Conservation (phyloP, 2,329 filamentous ascomycete species). For the Rosellinia necatrix region DNA sequence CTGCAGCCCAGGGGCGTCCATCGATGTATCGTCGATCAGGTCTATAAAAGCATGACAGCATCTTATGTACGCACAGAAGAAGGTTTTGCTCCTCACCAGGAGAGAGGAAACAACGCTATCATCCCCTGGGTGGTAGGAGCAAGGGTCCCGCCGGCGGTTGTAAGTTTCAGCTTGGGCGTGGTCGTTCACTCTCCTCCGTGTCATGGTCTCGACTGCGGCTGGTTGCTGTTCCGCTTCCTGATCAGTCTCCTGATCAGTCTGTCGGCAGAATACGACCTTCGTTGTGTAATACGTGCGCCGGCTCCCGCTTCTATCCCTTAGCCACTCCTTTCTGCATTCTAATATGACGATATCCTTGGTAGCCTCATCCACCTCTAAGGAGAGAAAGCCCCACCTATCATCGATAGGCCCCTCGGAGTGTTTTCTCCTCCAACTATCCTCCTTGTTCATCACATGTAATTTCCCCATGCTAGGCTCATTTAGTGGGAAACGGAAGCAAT, state of each 20-base stretch:
- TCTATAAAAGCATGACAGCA: constrained; percentile 62
- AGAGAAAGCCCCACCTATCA: constrained; percentile 72
- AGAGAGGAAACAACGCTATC: constrained; percentile 46
- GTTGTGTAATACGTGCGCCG: constrained; percentile 69
- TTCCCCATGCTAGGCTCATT: constrained; percentile 45
- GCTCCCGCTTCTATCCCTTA: constrained; percentile 55
- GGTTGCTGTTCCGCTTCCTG: no score
- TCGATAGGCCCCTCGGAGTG: constrained; percentile 74
- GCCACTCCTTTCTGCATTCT: constrained; percentile 73
- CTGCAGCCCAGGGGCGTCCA: constrained; percentile 40
- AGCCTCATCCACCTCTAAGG: constrained; percentile 62
- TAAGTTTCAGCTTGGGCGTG: no score
- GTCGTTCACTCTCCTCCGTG: constrained; percentile 41
- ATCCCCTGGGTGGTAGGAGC: constrained; percentile 58
- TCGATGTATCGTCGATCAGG: constrained; percentile 56
- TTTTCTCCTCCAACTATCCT: constrained; percentile 65
- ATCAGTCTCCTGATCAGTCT: constrained; percentile 2
- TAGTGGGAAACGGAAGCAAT: constrained; percentile 67
- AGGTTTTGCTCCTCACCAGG: constrained; percentile 58
- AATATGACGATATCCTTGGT: constrained; percentile 64
- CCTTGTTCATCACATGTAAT: constrained; percentile 50
- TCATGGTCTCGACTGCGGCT: not conserved
- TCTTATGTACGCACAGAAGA: constrained; percentile 59
- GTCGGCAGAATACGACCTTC: constrained; percentile 49
- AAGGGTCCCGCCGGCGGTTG: no score